phyloP scores from a whole-genome alignment of 176 grass and related monocot species.

The Musa schizocarpa region DNA sequence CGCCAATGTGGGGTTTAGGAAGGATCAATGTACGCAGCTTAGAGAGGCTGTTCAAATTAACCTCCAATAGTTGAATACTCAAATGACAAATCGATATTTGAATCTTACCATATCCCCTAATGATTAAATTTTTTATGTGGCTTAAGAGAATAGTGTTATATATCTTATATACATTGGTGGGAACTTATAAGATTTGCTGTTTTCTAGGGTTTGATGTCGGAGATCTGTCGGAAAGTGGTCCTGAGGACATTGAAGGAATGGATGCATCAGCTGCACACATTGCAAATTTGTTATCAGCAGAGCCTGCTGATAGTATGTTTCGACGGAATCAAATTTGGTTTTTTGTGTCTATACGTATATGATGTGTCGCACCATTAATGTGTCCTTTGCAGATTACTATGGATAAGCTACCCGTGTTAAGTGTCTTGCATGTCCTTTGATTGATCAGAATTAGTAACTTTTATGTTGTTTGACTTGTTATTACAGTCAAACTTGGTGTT shows the following conservation, averaged over 20 bases:
- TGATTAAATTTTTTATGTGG: not conserved
- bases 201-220: slow-evolving; percentile 82
- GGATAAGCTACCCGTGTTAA: not conserved
- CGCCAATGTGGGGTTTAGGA: too few species aligned
- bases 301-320: slow-evolving; percentile 70
- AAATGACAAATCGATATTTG: not conserved
- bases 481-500: slow-evolving; percentile 77
- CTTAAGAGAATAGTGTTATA: not conserved
- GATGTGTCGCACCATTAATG: too few species aligned
- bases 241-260: slow-evolving; percentile 67
- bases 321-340: not conserved
- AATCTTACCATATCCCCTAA: too few species aligned
- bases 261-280: slow-evolving; percentile 84
- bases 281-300: slow-evolving; percentile 80
- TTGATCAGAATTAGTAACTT: not conserved
- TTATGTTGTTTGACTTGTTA: slow-evolving; percentile 10
- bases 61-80: not conserved
- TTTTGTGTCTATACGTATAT: too few species aligned
- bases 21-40: too few species aligned
- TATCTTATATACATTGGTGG: too few species aligned
- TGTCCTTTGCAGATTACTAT: too few species aligned
- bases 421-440: not conserved
- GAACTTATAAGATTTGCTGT: not conserved
- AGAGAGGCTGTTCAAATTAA: too few species aligned
- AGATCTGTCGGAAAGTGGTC: slow-evolving; percentile 65